Evolutionary conservation across 192 early-diverging fungal species (phyloP).

Genomic region (Allomyces javanicus): DNA sequence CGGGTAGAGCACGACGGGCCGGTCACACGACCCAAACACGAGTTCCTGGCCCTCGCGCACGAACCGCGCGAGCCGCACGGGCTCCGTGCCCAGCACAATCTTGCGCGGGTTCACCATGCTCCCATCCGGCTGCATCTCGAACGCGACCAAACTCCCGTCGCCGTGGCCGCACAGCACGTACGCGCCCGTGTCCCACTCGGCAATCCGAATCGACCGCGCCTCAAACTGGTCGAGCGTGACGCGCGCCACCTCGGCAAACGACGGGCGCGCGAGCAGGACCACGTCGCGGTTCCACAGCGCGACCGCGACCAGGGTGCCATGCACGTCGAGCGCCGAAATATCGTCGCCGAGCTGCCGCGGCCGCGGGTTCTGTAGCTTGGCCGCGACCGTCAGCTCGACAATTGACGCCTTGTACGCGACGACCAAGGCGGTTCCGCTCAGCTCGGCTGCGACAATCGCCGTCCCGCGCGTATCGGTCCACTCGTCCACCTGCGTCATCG

Average conservation of each 20-base stretch:
- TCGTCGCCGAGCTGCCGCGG: constrained; percentile 35
- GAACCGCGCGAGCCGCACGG: constrained; percentile 39
- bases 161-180: constrained; percentile 11
- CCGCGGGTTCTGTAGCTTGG: constrained; percentile 8
- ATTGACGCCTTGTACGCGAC: constrained; percentile 1
- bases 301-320: constrained; percentile 34
- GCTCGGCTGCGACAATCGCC: too few species aligned
- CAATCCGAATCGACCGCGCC: too few species aligned
- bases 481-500: constrained; percentile 12
- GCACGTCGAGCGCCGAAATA: constrained; percentile 55
- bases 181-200: too few species aligned
- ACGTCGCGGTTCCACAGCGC: constrained; percentile 53
- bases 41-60: constrained; percentile 14
- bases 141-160: constrained; percentile 69
- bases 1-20: constrained; percentile 58
- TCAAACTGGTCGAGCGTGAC: too few species aligned
- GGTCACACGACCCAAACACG: constrained; percentile 67
- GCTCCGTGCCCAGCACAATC: constrained; percentile 54
- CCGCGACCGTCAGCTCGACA: neutral
- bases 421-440: neutral
- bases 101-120: constrained; percentile 25
- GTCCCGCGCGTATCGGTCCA: constrained; percentile 18
- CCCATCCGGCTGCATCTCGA: constrained; percentile 23
- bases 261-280: neutral
- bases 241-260: too few species aligned